These are phyloP conservation scores for Microsporum audouinii DNA, from an alignment of 2,329 filamentous ascomycete species.

Conservation along the genomic window DNA sequence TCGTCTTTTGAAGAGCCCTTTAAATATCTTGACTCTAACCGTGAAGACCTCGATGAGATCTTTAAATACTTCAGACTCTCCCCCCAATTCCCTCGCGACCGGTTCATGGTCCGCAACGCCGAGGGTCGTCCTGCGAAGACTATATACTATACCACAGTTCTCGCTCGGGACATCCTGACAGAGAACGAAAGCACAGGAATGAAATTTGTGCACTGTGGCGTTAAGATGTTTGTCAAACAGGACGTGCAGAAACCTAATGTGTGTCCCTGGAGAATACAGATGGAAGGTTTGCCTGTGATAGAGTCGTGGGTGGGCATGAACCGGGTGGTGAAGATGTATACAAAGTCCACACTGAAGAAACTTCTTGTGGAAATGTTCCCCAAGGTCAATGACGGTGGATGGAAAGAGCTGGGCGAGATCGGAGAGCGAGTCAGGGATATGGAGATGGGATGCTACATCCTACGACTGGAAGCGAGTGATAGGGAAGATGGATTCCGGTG, in stretches of 20 bases:
- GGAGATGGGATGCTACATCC: slow-evolving; percentile 81
- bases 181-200: slow-evolving; percentile 83
- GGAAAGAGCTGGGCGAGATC: slow-evolving; percentile 72
- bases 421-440: slow-evolving; percentile 70
- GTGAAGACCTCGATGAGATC: slow-evolving; percentile 66
- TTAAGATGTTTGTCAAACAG: slow-evolving; percentile 99
- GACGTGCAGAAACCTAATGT: slow-evolving; percentile 77
- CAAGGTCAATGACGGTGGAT: slow-evolving; percentile 63
- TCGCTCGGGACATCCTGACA: slow-evolving; percentile 73
- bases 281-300: slow-evolving; percentile 81
- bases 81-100: slow-evolving; percentile 70
- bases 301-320: slow-evolving; percentile 77
- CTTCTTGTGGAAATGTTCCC: slow-evolving; percentile 96
- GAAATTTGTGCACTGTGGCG: slow-evolving; percentile 91
- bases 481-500: slow-evolving; percentile 46
- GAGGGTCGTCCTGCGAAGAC: slow-evolving; percentile 79
- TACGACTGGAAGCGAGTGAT: slow-evolving; percentile 67
- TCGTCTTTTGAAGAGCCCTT: slow-evolving; percentile 73
- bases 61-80: slow-evolving; percentile 78
- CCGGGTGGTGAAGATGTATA: slow-evolving; percentile 61
- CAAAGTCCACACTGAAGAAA: slow-evolving; percentile 66
- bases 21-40: slow-evolving; percentile 68
- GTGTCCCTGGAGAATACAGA: slow-evolving; percentile 90
- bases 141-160: slow-evolving; percentile 85
- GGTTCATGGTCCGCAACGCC: slow-evolving; percentile 94